These are phyloP conservation scores for Lachancea quebecensis DNA, from an alignment of 805 yeast species.

Conservation along the genomic window DNA sequence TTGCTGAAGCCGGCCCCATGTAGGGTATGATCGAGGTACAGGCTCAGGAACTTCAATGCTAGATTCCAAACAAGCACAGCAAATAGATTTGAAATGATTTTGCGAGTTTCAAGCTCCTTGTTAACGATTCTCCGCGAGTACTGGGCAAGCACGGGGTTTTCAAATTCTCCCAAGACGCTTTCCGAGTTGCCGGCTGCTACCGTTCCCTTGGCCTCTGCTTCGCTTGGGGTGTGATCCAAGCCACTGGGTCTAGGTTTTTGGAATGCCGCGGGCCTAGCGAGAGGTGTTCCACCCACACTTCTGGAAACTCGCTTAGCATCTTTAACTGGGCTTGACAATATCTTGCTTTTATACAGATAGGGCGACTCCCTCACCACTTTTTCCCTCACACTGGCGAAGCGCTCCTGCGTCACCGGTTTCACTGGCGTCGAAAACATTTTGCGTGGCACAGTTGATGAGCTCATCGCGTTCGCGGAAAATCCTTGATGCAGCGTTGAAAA, in stretches of 20 bases:
- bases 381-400: constrained; percentile 17
- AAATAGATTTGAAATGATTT: constrained; percentile 30
- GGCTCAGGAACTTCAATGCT: constrained; percentile 14
- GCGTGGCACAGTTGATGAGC: constrained; percentile 3
- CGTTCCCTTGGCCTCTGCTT: neutral
- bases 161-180: constrained; percentile 20
- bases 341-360: constrained; percentile 20
- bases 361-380: constrained; percentile 26
- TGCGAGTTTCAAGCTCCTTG: constrained; percentile 35
- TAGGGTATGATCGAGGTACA: constrained; percentile 16
- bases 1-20: constrained; percentile 12
- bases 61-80: constrained; percentile 29
- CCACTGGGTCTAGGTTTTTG: neutral
- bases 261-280: too few species aligned
- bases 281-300: too few species aligned
- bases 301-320: neutral
- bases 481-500: neutral
- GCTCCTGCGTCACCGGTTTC: constrained; percentile 19
- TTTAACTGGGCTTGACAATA: constrained; percentile 8
- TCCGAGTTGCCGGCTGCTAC: neutral
- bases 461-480: neutral
- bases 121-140: constrained; percentile 34
- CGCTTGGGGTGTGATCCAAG: neutral
- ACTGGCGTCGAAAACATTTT: constrained; percentile 17
- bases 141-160: constrained; percentile 25